phyloP scores from a whole-genome alignment of 257 asterid genomes.

The Capsicum chinense region DNA sequence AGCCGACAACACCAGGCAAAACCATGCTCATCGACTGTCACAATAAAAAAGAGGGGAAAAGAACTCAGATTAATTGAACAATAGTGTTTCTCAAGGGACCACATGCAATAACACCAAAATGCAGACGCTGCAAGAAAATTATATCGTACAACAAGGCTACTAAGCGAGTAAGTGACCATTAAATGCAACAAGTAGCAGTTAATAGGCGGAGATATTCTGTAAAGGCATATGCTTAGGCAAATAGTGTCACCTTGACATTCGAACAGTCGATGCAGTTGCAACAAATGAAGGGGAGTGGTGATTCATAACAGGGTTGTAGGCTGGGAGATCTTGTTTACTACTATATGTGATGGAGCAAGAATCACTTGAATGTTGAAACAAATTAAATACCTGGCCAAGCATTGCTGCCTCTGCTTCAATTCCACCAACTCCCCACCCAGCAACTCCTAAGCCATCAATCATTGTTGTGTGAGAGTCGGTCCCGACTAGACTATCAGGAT shows the following conservation, averaged over 20 bases:
- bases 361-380: neutral
- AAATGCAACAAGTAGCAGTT: neutral
- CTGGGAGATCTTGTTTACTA: neutral
- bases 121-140: neutral
- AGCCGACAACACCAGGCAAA: constrained; percentile 92
- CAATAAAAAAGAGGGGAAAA: neutral
- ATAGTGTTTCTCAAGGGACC: neutral
- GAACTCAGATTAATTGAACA: neutral
- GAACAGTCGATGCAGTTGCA: neutral
- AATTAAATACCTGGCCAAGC: constrained; percentile 82
- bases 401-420: constrained; percentile 96
- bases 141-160: neutral
- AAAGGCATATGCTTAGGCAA: neutral
- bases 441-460: constrained; percentile 94
- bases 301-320: neutral
- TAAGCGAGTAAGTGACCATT: neutral
- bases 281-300: constrained; percentile 8
- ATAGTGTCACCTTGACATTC: constrained; percentile 6
- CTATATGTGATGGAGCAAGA: neutral
- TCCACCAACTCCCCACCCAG: constrained; percentile 99
- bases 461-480: constrained; percentile 96
- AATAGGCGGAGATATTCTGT: neutral
- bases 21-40: constrained; percentile 96
- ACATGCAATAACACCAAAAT: neutral
- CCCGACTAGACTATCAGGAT: constrained; percentile 96